Evolutionary conservation across 2,329 filamentous ascomycete species (phyloP).

Genomic region (Aspergillus piperis): DNA sequence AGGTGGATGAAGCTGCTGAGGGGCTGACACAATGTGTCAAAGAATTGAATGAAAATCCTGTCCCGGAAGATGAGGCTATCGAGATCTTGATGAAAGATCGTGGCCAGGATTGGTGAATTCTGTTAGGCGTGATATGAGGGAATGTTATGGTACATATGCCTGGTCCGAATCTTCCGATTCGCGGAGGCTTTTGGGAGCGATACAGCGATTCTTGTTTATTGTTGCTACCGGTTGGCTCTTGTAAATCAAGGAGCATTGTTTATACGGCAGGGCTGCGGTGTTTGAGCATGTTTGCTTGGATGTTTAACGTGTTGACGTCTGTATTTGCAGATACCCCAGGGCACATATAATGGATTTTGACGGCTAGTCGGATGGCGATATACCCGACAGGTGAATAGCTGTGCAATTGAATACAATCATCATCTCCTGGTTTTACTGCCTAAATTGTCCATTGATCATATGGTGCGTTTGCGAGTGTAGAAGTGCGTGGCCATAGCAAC

Average conservation of each 20-base stretch:
- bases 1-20: conserved; percentile 79
- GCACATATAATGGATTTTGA: conserved; percentile 24
- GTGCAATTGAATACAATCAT: not conserved
- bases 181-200: conserved; percentile 8
- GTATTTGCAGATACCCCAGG: conserved; percentile 28
- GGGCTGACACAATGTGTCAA: conserved; percentile 83
- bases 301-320: conserved; percentile 21
- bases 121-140: not conserved
- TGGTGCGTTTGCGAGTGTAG: not conserved
- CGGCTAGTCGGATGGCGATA: conserved; percentile 7
- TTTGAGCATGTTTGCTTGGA: conserved; percentile 10
- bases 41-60: conserved; percentile 64
- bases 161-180: conserved; percentile 7
- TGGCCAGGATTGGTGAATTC: conserved; percentile 45
- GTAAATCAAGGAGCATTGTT: conserved; percentile 13
- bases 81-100: conserved; percentile 49
- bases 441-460: not conserved
- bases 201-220: conserved; percentile 13
- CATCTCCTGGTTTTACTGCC: not conserved
- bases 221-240: conserved; percentile 1
- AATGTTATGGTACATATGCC: conserved; percentile 14
- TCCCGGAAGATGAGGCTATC: conserved; percentile 47
- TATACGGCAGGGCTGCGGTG: conserved; percentile 7
- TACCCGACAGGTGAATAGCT: not conserved
- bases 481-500: conserved; percentile 9